Evolutionary conservation across 345 rosid species (phyloP), one percentile per base, ranked within the genome.

Genomic region (Jatropha curcas): DNA sequence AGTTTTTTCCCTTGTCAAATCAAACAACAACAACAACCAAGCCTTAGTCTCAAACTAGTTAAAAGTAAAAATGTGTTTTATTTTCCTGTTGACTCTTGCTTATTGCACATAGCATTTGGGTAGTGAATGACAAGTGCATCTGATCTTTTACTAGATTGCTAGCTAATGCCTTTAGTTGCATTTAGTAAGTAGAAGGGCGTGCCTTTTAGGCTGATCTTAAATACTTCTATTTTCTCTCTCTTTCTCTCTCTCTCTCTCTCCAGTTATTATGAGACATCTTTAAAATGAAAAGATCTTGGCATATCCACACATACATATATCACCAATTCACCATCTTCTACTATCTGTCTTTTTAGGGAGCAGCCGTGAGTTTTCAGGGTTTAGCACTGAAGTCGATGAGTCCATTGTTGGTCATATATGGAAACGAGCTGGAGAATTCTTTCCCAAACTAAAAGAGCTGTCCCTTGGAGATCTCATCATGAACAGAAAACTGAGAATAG

Each of bases 331-430:
- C 46, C 55, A 12, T 64, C 45, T 48, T 72, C 63, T 60, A 20
- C 16, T 57, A 17, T 76, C 52, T 19, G 24, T 68, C 62, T 71
- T 70, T 41, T 57, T 78, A 94, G 98, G 98, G 27, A 94, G 97
- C 77, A 94, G 98, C 83, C 93, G 97, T 57, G 88, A 94, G 79
- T 92, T 94, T 88, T 81, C 85, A 8, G 97, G 98, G 57, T 94
- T 90, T 73, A 64, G 68, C 78, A 87, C 94, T 6, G 88, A 85
- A 77, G 86, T 86, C 39, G 90, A 92, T 68, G 89, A 90, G 71
- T 78, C 78, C 5, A 74, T 92, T 37, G 69, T 94, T 50, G 69
- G 76, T 59, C 57, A 79, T 67, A 92, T 92, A 85, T 92, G 94
- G 98, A 84, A 77, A 52, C 84, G 90, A 35, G 94, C 90, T 46